Conservation (phyloP, 768 basidiomycete genomes). For the Hypholoma fasciculare region DNA sequence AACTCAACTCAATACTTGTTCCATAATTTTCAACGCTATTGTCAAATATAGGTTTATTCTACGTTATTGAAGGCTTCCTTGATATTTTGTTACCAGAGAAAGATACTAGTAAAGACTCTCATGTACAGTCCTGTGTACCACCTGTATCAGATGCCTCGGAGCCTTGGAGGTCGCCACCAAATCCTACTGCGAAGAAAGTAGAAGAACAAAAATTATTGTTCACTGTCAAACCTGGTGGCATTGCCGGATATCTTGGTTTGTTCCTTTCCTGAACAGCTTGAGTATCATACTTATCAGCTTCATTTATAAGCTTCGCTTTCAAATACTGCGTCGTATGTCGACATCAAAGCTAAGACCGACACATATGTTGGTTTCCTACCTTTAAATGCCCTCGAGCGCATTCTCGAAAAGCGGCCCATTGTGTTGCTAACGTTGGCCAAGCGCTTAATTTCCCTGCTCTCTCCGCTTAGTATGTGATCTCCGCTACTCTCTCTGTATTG, state of each 20-base stretch:
- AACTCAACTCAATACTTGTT: background rate
- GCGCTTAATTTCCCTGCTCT: constrained; percentile 91
- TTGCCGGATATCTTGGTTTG: constrained; percentile 92
- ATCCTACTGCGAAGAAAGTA: constrained; percentile 30
- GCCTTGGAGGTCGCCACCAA: constrained; percentile 33
- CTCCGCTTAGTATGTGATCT: constrained; percentile 72
- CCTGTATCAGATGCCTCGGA: constrained; percentile 30
- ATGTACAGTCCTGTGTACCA: constrained; percentile 12
- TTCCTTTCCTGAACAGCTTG: background rate
- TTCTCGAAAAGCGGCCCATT: constrained; percentile 93
- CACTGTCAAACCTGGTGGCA: constrained; percentile 95
- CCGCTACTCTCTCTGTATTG: too few species aligned
- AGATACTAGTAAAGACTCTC: constrained; percentile 21
- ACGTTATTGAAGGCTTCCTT: constrained; percentile 93
- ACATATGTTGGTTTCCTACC: constrained; percentile 97
- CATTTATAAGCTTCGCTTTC: constrained; percentile 73
- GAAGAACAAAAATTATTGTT: constrained; percentile 76
- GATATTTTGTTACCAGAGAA: constrained; percentile 81
- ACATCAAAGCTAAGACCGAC: constrained; percentile 96
- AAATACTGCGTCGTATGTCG: constrained; percentile 92
- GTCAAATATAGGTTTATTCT: constrained; percentile 67
- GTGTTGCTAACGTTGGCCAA: constrained; percentile 95
- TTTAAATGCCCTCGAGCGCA: constrained; percentile 80
- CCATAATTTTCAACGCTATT: background rate
- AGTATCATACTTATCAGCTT: background rate